A percentile compares a stretch with the other conserved stretches of the same genome.
Evolutionary conservation across 2,329 filamentous ascomycete species (phyloP).

Genomic region (Colletotrichum sp.): DNA sequence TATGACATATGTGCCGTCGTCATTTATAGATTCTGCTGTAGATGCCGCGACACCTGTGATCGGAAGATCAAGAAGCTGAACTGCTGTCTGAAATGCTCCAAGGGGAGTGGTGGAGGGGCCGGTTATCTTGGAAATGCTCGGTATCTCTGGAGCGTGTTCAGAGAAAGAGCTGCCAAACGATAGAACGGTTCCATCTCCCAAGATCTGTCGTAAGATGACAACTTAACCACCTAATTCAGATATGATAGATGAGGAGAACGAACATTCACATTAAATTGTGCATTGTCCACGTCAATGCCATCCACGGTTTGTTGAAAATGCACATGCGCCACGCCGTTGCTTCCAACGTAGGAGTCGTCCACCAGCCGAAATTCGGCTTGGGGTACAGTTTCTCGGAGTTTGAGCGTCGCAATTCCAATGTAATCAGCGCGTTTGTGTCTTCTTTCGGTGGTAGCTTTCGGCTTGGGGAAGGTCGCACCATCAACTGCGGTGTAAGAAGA

Average conservation of each 20-base stretch:
- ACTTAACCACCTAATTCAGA: neutral
- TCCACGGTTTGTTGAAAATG: conserved; percentile 65
- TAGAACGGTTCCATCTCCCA: neutral
- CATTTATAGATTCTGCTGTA: accelerated
- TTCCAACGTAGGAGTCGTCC: conserved; percentile 58
- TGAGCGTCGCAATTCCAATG: conserved; percentile 47
- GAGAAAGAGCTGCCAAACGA: neutral
- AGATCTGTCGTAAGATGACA: neutral
- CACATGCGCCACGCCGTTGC: conserved; percentile 61
- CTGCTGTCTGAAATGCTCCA: neutral
- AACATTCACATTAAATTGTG: conserved; percentile 66
- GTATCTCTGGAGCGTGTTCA: neutral
- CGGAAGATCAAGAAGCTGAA: neutral
- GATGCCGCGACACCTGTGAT: neutral
- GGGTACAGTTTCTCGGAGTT: conserved; percentile 43
- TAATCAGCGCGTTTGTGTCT: conserved; percentile 35
- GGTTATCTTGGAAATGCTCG: neutral
- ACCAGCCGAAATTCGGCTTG: conserved; percentile 53
- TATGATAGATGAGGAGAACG: conserved; percentile 13
- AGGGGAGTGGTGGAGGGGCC: accelerated
- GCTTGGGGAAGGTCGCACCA: neutral
- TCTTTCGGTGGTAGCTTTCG: neutral
- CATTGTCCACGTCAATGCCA: conserved; percentile 65
- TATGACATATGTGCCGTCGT: neutral
- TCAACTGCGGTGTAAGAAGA: neutral